Conservation (phyloP, 106 monocot species). For the Chionographis japonica region DNA sequence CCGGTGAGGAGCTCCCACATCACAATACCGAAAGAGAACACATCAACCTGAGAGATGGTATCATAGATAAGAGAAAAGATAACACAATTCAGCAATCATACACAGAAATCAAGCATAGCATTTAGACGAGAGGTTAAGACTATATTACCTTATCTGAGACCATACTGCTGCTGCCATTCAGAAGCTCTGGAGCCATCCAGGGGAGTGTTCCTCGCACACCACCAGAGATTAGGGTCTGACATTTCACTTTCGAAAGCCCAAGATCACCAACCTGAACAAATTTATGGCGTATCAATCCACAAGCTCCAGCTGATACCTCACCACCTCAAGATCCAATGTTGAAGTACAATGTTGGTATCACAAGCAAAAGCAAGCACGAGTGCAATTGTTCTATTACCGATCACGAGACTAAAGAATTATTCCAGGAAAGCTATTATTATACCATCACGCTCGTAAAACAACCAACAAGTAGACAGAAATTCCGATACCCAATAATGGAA, state of each 20-base stretch:
- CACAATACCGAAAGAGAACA: constrained; percentile 49
- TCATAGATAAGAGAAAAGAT: not conserved
- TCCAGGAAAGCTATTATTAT: too few relatives aligned
- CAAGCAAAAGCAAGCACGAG: too few relatives aligned
- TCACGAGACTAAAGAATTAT: too few relatives aligned
- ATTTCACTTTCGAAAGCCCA: constrained; percentile 46
- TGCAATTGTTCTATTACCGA: too few relatives aligned
- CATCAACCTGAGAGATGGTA: constrained; percentile 26
- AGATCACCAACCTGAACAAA: constrained; percentile 36
- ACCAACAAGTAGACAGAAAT: too few relatives aligned
- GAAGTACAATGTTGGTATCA: too few relatives aligned
- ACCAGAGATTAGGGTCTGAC: constrained; percentile 44
- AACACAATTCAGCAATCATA: not conserved
- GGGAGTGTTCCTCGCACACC: constrained; percentile 49
- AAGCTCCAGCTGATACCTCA: too few relatives aligned
- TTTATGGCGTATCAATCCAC: too few relatives aligned
- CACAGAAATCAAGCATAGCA: too few relatives aligned
- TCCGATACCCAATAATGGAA: too few relatives aligned
- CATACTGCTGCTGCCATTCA: constrained; percentile 40
- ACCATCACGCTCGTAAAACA: too few relatives aligned
- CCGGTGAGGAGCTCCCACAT: constrained; percentile 51
- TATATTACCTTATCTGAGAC: constrained; percentile 39
- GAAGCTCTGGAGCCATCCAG: constrained; percentile 54
- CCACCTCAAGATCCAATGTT: too few relatives aligned
- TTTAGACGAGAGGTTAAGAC: not conserved